Conservation (phyloP, 164 flowering plant species). For the Macadamia integrifolia region DNA sequence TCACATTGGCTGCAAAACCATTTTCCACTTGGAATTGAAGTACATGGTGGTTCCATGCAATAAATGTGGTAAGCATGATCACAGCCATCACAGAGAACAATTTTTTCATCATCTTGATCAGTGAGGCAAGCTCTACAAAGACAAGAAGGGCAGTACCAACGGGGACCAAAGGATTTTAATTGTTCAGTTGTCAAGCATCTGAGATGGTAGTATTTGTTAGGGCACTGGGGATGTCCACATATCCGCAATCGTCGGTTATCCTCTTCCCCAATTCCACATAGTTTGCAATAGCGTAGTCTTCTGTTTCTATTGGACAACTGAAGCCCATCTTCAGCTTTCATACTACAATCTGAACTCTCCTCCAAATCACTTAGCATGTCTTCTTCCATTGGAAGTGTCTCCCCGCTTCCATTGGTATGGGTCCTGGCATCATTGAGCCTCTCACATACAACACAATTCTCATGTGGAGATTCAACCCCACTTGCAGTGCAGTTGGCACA, state of each 20-base stretch:
- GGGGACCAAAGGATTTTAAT: constrained; percentile 33
- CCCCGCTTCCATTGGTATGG: constrained; percentile 12
- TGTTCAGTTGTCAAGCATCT: constrained; percentile 55
- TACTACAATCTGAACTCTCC: constrained; percentile 30
- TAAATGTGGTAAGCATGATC: constrained; percentile 85
- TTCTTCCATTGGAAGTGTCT: constrained; percentile 10
- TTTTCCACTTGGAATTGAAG: constrained; percentile 52
- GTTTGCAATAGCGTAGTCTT: constrained; percentile 31
- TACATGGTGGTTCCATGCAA: constrained; percentile 63
- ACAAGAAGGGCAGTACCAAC: constrained; percentile 95
- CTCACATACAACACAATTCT: constrained; percentile 68
- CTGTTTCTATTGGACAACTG: constrained; percentile 8
- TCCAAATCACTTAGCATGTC: constrained; percentile 27
- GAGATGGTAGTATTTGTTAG: constrained; percentile 50
- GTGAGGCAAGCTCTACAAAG: constrained; percentile 71
- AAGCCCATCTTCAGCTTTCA: constrained; percentile 18
- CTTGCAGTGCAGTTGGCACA: constrained; percentile 51
- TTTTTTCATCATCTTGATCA: constrained; percentile 67
- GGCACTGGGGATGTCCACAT: constrained; percentile 58
- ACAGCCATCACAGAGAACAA: constrained; percentile 82
- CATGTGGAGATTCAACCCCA: constrained; percentile 48
- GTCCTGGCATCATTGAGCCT: constrained; percentile 32
- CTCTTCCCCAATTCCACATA: constrained; percentile 38
- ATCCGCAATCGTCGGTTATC: constrained; percentile 24
- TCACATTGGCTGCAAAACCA: constrained; percentile 77